Conservation (phyloP, 1,284 basidiomycete species). For the Melampsora larici-populina region DNA sequence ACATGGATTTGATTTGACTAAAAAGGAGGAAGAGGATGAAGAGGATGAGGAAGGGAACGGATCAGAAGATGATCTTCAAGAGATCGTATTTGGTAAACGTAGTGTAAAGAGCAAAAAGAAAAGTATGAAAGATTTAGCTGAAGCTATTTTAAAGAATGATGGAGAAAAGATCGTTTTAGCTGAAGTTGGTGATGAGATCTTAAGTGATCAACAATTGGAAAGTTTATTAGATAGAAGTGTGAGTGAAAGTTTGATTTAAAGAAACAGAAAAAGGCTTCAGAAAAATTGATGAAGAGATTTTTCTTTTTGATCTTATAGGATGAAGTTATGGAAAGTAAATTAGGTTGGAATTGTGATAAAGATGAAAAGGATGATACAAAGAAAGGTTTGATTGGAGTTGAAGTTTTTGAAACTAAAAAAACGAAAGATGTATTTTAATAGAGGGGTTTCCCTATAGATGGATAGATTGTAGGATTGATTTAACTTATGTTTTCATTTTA, state of each 20-base stretch:
- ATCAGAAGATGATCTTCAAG: conserved; percentile 39
- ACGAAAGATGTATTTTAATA: neutral
- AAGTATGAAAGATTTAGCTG: conserved; percentile 76
- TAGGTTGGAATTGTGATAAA: conserved; percentile 30
- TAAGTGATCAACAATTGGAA: conserved; percentile 71
- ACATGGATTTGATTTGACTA: conserved; percentile 61
- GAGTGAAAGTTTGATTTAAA: neutral
- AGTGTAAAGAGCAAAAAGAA: conserved; percentile 54
- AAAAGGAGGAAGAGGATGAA: conserved; percentile 58
- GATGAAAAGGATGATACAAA: neutral
- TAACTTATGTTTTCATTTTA: no score
- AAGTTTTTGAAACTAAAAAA: conserved; percentile 40
- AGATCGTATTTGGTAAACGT: conserved; percentile 28
- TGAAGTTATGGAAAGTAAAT: conserved; percentile 38
- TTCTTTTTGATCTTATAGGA: conserved; percentile 30
- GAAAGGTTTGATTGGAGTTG: conserved; percentile 8
- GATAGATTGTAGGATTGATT: no score
- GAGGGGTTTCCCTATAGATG: no score
- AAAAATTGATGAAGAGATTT: neutral
- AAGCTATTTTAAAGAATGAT: conserved; percentile 74
- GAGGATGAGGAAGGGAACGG: conserved; percentile 10
- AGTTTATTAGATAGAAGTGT: conserved; percentile 69
- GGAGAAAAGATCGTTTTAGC: conserved; percentile 87
- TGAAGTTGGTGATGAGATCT: conserved; percentile 68
- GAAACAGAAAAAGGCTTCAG: no score